Evolutionary conservation across 805 yeast species (phyloP), one percentile per base, ranked within the genome.

Genomic region (Hanseniaspora singularis): DNA sequence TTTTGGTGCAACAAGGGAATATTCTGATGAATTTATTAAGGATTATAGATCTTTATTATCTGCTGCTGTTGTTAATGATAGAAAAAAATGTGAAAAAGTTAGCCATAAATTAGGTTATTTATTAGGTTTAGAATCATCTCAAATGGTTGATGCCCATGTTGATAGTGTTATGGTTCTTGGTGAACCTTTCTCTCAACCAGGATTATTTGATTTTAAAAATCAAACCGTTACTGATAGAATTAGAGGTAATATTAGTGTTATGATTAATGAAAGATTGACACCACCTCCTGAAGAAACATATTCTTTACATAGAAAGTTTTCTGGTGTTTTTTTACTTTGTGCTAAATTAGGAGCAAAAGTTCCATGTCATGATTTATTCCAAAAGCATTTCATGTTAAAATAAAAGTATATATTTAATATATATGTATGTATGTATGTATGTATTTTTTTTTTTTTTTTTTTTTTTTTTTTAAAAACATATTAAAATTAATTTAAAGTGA

Each of bases 231-330:
- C 97, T 5, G 96, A 86, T 53, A 74, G 97, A 52, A 96, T 92
- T 19, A 74, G 95, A 53, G 80, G 76, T 2, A 87, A 88, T 57
- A 85, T 92, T 53, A 79, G 86, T 2, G 66, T 88, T 46, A 92
- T 92, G 98, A 70, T 92, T 51, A 75, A 79, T 51, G 95, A 92
- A 63, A 75, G 98, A 54, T 68, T 92, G 51, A 77, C 95, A 3
- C 96, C 98, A 3, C 98, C 98, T 12, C 98, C 98, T 2, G 97
- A 92, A 58, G 98, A 92, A 63, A 92, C 98, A 0, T 92, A 92
- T 61, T 82, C 95, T n/a, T 69, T 92, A 55, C 98, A 92, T 64
- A 72, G 98, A 57, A 92, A 92, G 59, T 77, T 92, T 58, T 83
- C 95, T 59, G 98, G 98, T 10, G 94, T 92, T 1, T 92, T 83